These are phyloP conservation scores for Acacia pycnantha DNA, from an alignment of 331 rosid genomes.

Conservation along the genomic window DNA sequence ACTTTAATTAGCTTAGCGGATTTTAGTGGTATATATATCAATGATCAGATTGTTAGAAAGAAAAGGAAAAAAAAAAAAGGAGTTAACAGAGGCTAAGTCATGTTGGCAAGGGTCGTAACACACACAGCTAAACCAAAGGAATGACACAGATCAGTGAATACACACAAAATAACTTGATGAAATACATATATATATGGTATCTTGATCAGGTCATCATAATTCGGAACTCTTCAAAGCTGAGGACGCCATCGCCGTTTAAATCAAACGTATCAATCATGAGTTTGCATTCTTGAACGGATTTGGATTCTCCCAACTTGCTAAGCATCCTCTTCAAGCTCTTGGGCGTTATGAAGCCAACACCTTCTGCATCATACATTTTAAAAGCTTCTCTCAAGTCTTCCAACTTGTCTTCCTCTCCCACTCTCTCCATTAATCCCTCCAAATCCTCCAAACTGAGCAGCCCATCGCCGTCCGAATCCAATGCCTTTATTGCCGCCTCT, in stretches of 20 bases:
- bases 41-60: too few relatives aligned
- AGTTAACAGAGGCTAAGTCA: too few relatives aligned
- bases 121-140: not conserved
- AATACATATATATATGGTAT: not conserved
- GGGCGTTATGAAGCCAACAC: conserved; percentile 65
- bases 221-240: conserved; percentile 63
- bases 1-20: too few relatives aligned
- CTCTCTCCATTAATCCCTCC: conserved; percentile 41
- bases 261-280: conserved; percentile 65
- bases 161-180: too few relatives aligned
- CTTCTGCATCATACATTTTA: conserved; percentile 55
- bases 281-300: conserved; percentile 57
- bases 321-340: conserved; percentile 64
- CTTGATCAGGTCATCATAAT: conserved; percentile 52
- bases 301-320: conserved; percentile 59
- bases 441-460: conserved; percentile 63
- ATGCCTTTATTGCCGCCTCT: conserved; percentile 40
- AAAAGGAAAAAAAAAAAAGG: too few relatives aligned
- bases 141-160: not conserved
- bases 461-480: conserved; percentile 85
- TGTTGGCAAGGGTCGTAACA: not conserved
- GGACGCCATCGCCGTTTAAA: conserved; percentile 71
- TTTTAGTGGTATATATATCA: too few relatives aligned
- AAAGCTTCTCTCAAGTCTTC: conserved; percentile 69
- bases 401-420: conserved; percentile 61